A percentile compares a stretch with the other conserved stretches of the same genome.
Evolutionary conservation across 176 grass and related monocot species (phyloP).

Genomic region (Bolboschoenus planiculmis): DNA sequence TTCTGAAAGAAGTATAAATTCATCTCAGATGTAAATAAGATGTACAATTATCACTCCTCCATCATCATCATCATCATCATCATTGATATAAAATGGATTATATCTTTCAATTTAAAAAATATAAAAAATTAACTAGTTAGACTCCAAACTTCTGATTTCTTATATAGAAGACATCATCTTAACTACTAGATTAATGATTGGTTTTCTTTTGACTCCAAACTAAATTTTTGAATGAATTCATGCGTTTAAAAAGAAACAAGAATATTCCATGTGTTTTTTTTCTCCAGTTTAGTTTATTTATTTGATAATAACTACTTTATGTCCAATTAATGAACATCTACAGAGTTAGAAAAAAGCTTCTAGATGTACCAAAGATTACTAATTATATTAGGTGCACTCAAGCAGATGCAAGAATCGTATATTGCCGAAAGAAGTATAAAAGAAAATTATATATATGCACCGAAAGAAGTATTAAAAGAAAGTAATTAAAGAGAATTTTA

Average conservation of each 20-base stretch:
- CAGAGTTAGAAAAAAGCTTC: neutral
- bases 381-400: neutral
- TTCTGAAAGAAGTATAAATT: too few species aligned
- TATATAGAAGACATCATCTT: too few species aligned
- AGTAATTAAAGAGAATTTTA: neutral
- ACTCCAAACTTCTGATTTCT: too few species aligned
- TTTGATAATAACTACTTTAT: neutral
- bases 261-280: neutral
- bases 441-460: neutral
- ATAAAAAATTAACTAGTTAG: too few species aligned
- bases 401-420: neutral
- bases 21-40: too few species aligned
- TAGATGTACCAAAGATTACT: neutral
- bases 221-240: neutral
- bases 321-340: neutral
- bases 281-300: neutral
- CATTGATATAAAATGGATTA: too few species aligned
- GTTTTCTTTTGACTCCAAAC: neutral
- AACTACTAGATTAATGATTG: neutral
- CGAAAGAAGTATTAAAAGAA: neutral
- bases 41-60: too few species aligned
- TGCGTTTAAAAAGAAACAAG: neutral
- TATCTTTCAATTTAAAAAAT: too few species aligned
- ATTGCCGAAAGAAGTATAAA: slow-evolving; percentile 3
- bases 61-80: too few species aligned